Percentiles rank a stretch among this genome's conserved stretches.
Evolutionary conservation across 129 eudicot species (phyloP).

Genomic region (Flaveria bidentis): DNA sequence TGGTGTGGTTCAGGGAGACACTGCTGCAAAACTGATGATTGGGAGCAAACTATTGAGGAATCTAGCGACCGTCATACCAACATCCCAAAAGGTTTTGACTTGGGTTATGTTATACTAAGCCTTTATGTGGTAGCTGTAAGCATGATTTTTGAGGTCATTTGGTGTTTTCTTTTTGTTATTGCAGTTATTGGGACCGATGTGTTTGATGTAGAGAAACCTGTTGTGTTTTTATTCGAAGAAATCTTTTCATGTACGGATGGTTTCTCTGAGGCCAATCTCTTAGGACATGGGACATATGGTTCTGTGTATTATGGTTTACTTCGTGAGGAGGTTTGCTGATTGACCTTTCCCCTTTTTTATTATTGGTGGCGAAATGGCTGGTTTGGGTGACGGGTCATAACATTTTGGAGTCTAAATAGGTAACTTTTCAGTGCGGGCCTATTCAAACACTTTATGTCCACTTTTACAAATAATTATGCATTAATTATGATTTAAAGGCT

Average conservation of each 20-base stretch:
- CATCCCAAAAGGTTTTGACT: slow-evolving; percentile 69
- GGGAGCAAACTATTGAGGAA: slow-evolving; percentile 57
- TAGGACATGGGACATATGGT: slow-evolving; percentile 98
- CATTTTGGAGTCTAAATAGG: not conserved
- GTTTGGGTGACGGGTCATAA: slow-evolving; percentile 6
- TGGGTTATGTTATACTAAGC: slow-evolving; percentile 5
- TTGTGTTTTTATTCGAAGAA: slow-evolving; percentile 71
- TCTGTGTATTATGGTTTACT: slow-evolving; percentile 88
- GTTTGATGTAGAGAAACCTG: slow-evolving; percentile 89
- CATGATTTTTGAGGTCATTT: slow-evolving; percentile 2
- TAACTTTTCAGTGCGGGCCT: not conserved
- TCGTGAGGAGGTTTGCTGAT: slow-evolving; percentile 63
- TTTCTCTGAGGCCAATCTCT: slow-evolving; percentile 59
- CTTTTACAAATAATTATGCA: not conserved
- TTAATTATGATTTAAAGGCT: not conserved
- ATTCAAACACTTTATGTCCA: not conserved
- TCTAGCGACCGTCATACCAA: slow-evolving; percentile 68
- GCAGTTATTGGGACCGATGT: slow-evolving; percentile 80
- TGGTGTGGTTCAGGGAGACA: slow-evolving; percentile 92
- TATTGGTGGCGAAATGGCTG: not conserved
- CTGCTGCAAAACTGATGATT: slow-evolving; percentile 63
- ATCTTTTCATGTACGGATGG: slow-evolving; percentile 31
- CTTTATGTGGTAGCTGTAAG: not conserved
- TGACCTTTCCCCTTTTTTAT: not conserved
- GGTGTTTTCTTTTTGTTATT: slow-evolving; percentile 19